Percentiles rank a stretch among this genome's conserved stretches.
Conservation (phyloP, 2,329 filamentous ascomycete genomes). For the Bimuria novae-zelandiae region DNA sequence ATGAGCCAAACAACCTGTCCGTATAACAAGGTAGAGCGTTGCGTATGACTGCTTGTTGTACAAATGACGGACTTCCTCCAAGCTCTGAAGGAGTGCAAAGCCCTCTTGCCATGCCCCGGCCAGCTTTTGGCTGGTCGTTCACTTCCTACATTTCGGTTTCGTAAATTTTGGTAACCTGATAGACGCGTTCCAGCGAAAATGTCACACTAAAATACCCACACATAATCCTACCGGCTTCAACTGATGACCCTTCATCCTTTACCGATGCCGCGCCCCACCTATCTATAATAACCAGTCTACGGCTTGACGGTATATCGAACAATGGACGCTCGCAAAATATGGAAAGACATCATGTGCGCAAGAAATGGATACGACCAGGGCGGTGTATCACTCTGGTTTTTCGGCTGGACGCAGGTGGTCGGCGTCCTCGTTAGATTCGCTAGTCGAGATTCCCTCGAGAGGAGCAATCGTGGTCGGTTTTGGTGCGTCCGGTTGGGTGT, state of each 20-base stretch:
- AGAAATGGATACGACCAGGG: too few relatives aligned
- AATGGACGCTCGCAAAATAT: background rate
- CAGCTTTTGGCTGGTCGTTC: background rate
- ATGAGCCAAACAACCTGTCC: background rate
- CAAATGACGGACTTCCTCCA: background rate
- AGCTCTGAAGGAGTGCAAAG: background rate
- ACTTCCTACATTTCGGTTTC: background rate
- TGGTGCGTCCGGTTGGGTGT: constrained; percentile 67
- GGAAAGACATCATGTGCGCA: background rate
- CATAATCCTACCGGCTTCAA: background rate
- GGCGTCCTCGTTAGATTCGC: constrained; percentile 54
- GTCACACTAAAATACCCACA: background rate
- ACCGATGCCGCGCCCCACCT: background rate
- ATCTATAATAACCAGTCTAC: background rate
- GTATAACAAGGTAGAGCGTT: too few relatives aligned
- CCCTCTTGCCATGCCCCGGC: too few relatives aligned
- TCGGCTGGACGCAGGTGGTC: constrained; percentile 2
- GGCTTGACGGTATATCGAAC: background rate
- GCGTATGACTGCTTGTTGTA: background rate
- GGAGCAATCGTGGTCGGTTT: constrained; percentile 68
- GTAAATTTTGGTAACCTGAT: background rate
- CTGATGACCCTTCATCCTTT: background rate
- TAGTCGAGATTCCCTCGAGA: constrained; percentile 70
- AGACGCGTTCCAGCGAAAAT: background rate
- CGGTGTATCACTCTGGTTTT: background rate